A percentile compares a stretch with the other conserved stretches of the same genome.
These are phyloP conservation scores for Irpex sp. DNA, from an alignment of 1,284 basidiomycete species.

Conservation along the genomic window DNA sequence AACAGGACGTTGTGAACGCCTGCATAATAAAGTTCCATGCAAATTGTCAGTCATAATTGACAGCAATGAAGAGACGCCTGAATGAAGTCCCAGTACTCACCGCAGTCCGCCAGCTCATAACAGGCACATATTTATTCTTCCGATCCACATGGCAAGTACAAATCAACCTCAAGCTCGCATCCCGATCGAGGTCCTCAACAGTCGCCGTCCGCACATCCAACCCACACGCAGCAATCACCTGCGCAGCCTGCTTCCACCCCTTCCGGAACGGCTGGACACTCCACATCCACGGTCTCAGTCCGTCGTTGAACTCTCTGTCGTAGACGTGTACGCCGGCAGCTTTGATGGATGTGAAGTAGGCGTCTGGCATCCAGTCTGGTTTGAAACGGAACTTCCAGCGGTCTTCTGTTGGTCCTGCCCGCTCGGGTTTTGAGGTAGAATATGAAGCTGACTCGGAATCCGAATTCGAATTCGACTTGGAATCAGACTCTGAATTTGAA, in stretches of 20 bases:
- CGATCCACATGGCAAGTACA: background rate
- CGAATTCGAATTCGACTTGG: too few relatives aligned
- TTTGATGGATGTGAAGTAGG: background rate
- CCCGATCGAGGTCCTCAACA: background rate
- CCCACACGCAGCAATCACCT: background rate
- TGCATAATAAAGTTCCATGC: background rate
- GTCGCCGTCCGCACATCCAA: background rate
- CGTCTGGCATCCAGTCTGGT: background rate
- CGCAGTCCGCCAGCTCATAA: background rate
- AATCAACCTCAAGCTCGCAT: background rate
- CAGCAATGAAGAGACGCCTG: background rate
- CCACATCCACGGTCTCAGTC: background rate
- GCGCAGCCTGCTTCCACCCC: background rate
- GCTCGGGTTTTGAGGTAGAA: too few relatives aligned
- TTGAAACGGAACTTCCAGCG: background rate
- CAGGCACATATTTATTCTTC: background rate
- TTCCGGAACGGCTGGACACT: background rate
- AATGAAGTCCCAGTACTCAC: background rate
- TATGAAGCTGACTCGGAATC: too few relatives aligned
- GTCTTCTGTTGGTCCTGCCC: too few relatives aligned
- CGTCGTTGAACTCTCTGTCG: background rate
- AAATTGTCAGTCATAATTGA: background rate
- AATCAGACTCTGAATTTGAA: too few relatives aligned
- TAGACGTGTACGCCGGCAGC: background rate
- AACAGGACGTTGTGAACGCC: background rate